Evolutionary conservation across 495 filamentous ascomycete genomes (phyloP).

Genomic region (Penicillium parvum): DNA sequence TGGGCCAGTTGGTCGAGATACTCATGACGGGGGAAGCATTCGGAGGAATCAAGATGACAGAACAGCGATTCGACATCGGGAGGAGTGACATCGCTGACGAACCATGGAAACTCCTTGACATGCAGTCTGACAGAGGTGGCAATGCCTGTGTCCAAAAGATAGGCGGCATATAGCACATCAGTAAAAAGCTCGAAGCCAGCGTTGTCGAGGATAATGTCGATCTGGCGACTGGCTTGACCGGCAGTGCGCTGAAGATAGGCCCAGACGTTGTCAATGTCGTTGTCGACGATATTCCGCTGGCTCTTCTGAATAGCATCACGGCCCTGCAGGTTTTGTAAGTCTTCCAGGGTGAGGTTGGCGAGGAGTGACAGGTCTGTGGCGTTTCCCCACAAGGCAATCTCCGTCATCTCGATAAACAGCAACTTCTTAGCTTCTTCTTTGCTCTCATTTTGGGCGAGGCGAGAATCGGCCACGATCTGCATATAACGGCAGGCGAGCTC

Average conservation of each 20-base stretch:
- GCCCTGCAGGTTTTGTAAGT: slow-evolving; percentile 83
- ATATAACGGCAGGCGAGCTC: slow-evolving; percentile 69
- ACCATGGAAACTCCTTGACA: slow-evolving; percentile 84
- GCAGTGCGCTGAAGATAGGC: slow-evolving; percentile 52
- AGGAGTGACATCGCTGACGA: slow-evolving; percentile 79
- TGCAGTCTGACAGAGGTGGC: slow-evolving; percentile 74
- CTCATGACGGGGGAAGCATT: slow-evolving; percentile 56
- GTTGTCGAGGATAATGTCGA: slow-evolving; percentile 85
- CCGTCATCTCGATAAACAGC: slow-evolving; percentile 77
- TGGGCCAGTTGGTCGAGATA: slow-evolving; percentile 62
- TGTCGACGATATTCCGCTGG: slow-evolving; percentile 75
- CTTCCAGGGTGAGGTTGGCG: slow-evolving; percentile 74
- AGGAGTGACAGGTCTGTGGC: slow-evolving; percentile 82
- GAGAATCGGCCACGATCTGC: slow-evolving; percentile 48
- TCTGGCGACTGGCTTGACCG: slow-evolving; percentile 42
- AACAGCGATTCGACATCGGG: slow-evolving; percentile 67
- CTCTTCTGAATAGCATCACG: slow-evolving; percentile 66
- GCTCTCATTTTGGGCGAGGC: slow-evolving; percentile 26
- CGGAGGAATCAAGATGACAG: slow-evolving; percentile 57
- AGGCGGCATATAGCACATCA: slow-evolving; percentile 77
- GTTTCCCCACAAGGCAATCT: slow-evolving; percentile 89
- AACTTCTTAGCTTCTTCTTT: slow-evolving; percentile 59
- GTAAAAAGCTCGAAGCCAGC: slow-evolving; percentile 90
- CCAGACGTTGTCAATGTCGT: slow-evolving; percentile 62
- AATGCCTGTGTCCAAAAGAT: slow-evolving; percentile 65